Base-by-base conservation (phyloP, 345 rosid genomes). In the Brassica carinata region DNA sequence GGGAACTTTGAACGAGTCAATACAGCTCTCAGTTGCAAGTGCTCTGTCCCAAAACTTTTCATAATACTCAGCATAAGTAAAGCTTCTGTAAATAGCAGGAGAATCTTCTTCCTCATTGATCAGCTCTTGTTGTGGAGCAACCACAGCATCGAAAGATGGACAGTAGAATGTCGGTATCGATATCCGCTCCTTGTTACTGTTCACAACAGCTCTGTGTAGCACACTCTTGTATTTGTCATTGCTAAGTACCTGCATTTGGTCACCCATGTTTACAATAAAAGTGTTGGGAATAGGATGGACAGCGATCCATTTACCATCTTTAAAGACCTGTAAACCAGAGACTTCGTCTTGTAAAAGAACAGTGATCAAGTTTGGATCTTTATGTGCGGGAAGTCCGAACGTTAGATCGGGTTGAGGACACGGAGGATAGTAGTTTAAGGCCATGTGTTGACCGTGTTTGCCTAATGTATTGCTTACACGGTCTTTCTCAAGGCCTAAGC, bases 361-460 rank as follows among this genome's bases (percentile, higher is more conserved):
- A 59, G 98, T 92, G 75, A 88, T 87, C 27, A 90, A 27, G 85
- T 85, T 90, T 17, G 88, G 88, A 72, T 92, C 98, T 2, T 93
- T 87, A 69, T 94, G 97, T 13, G 90, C 87, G 0, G 97, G 98
- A 67, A 92, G 67, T 18, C 97, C 94, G 61, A 77, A 90, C 0
- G 96, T 90, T 8, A 94, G 85, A 36, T 90, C 91, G 0, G 94
- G 98, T 66, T 89, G 82, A 0, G 96, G 98, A 77, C 97, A 92
- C 0, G 90, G 87, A 0, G 97, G 96, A 61, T 94, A 94, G 83
- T 88, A 92, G 86, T 94, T 94, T 64, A 94, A 71, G 7, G 97
- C 90, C 93, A 94, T 85, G 85, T 90, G 94, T 64, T 94, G 98
- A 14, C 88, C 98, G 10, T 94, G 91, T 67, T 79, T 79, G 33